phyloP scores from a whole-genome alignment of 495 filamentous ascomycete species.

The Aspergillus conjunctus region DNA sequence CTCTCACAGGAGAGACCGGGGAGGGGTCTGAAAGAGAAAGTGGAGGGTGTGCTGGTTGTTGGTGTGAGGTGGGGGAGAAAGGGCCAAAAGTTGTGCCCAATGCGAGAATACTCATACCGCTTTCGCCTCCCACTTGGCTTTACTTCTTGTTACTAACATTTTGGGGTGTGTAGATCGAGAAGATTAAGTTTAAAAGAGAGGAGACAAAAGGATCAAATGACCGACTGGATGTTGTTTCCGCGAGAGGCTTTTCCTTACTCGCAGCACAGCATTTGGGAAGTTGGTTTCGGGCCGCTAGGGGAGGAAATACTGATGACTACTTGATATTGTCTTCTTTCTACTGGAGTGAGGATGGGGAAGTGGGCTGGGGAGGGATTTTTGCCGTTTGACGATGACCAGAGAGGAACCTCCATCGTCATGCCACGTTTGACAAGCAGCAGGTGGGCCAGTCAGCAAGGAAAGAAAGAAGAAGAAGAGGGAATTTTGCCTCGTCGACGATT shows the following conservation, averaged over 20 bases:
- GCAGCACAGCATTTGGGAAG: background rate
- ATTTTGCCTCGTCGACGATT: background rate
- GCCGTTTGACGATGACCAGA: background rate
- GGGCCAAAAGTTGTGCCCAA: too few relatives aligned
- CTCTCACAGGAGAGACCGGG: background rate
- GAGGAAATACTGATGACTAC: background rate
- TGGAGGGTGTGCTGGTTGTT: background rate
- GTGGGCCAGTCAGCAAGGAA: background rate
- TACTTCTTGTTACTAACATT: too few relatives aligned
- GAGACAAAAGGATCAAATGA: constrained; percentile 1
- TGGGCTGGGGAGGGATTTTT: background rate
- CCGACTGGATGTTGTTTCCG: background rate
- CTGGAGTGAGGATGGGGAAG: background rate
- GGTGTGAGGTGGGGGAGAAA: background rate
- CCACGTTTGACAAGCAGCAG: constrained; percentile 2
- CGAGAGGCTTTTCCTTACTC: background rate
- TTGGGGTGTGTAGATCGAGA: too few relatives aligned
- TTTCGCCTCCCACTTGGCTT: background rate
- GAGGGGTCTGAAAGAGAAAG: background rate
- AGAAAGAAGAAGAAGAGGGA: background rate
- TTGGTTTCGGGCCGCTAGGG: constrained; percentile 7
- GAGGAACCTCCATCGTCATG: background rate
- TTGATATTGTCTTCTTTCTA: too few relatives aligned
- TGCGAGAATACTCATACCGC: background rate
- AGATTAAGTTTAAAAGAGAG: too few relatives aligned